phyloP scores from a whole-genome alignment of 495 filamentous ascomycete species.

The Talaromyces borbonicus region DNA sequence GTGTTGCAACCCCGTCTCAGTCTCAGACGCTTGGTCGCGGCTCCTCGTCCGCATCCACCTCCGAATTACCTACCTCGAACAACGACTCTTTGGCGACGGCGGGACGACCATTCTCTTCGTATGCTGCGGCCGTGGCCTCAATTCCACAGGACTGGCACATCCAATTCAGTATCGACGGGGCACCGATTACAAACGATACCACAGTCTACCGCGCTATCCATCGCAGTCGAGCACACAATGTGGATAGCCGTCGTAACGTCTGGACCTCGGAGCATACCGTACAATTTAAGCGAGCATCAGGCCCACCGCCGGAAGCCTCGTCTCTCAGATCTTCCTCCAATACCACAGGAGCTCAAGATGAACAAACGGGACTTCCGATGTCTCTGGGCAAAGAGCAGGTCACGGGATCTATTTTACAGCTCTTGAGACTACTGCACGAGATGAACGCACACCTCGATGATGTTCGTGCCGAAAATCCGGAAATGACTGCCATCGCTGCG shows the following conservation, averaged over 20 bases:
- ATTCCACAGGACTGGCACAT: conserved; percentile 95
- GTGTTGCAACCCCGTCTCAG: conserved; percentile 78
- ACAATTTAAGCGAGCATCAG: conserved; percentile 78
- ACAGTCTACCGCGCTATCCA: conserved; percentile 96
- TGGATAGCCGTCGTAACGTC: conserved; percentile 65
- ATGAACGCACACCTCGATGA: conserved; percentile 94
- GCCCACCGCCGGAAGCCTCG: conserved; percentile 71
- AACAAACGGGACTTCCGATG: conserved; percentile 51
- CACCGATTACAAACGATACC: conserved; percentile 78
- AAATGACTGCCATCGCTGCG: conserved; percentile 55
- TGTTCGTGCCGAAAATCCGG: conserved; percentile 82
- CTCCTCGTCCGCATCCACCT: conserved; percentile 31
- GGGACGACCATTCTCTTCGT: conserved; percentile 51
- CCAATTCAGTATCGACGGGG: conserved; percentile 82
- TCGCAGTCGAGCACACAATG: conserved; percentile 51
- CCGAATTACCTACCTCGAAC: conserved; percentile 23
- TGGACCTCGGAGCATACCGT: conserved; percentile 88
- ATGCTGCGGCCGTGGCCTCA: conserved; percentile 64
- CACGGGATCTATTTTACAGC: conserved; percentile 76
- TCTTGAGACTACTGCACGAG: conserved; percentile 86
- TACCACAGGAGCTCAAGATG: conserved; percentile 31
- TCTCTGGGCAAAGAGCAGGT: conserved; percentile 79
- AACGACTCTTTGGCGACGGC: conserved; percentile 32
- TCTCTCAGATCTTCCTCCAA: conserved; percentile 49
- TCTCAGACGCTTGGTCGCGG: conserved; percentile 40